Evolutionary conservation across 768 basidiomycete genomes (phyloP).

Genomic region (Collybiopsis luxurians): DNA sequence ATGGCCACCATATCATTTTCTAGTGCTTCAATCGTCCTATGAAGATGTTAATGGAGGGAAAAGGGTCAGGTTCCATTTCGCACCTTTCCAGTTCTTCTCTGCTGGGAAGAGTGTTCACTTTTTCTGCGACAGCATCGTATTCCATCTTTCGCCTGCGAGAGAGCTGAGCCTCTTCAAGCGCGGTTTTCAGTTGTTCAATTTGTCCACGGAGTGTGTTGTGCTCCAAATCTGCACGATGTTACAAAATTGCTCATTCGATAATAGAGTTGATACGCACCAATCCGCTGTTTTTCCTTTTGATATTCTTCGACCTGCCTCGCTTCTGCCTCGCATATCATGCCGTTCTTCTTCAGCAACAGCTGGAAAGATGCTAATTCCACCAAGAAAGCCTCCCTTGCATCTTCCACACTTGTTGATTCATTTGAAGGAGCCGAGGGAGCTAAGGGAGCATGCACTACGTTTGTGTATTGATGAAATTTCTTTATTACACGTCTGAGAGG

Average conservation of each 20-base stretch:
- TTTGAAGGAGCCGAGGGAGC: constrained; percentile 26
- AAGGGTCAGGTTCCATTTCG: constrained; percentile 21
- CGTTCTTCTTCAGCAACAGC: constrained; percentile 70
- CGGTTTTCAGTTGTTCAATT: constrained; percentile 74
- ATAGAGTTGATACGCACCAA: constrained; percentile 50
- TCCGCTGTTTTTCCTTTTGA: constrained; percentile 63
- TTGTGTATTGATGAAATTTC: constrained; percentile 74
- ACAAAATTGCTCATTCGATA: constrained; percentile 6
- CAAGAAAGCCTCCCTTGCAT: constrained; percentile 76
- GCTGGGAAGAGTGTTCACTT: constrained; percentile 72
- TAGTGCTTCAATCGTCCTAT: constrained; percentile 62
- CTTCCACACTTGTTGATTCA: constrained; percentile 42
- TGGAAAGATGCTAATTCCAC: constrained; percentile 78
- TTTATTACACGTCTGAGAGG: constrained; percentile 75
- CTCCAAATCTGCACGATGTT: constrained; percentile 59
- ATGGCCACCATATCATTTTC: constrained; percentile 82
- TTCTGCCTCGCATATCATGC: constrained; percentile 85
- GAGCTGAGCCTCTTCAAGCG: constrained; percentile 77
- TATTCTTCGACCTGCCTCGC: constrained; percentile 84
- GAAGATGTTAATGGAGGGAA: neutral
- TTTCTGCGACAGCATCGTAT: constrained; percentile 82
- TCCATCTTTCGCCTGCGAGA: constrained; percentile 78
- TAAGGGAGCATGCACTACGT: constrained; percentile 49
- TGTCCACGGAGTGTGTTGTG: constrained; percentile 64
- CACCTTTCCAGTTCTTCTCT: constrained; percentile 77